Evolutionary conservation across 2,329 filamentous ascomycete species (phyloP).

Genomic region (Pseudocercospora fuligena): DNA sequence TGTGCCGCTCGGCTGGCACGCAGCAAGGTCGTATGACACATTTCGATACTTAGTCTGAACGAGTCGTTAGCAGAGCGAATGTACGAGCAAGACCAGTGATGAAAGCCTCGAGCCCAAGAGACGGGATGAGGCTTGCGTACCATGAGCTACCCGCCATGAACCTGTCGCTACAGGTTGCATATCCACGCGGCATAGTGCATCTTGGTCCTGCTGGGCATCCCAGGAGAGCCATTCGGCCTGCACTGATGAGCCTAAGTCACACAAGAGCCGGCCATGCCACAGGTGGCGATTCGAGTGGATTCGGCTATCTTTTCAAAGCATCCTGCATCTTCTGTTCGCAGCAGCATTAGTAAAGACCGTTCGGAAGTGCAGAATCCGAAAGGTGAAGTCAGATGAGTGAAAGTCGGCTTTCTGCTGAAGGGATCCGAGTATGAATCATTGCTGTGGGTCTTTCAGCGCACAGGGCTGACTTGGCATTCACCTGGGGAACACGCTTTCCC

Average conservation of each 20-base stretch:
- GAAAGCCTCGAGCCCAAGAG: background rate
- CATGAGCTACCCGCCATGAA: background rate
- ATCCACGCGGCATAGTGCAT: background rate
- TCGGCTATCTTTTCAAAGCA: background rate
- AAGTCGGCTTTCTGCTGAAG: background rate
- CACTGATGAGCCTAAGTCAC: background rate
- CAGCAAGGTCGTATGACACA: constrained; percentile 3
- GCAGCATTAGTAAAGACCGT: background rate
- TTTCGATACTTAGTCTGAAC: background rate
- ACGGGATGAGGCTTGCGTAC: background rate
- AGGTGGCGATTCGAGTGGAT: background rate
- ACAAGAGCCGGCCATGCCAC: background rate
- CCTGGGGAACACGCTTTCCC: background rate
- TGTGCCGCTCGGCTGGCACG: background rate
- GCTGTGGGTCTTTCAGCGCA: background rate
- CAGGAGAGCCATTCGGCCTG: background rate
- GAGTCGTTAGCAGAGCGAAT: background rate
- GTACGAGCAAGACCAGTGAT: background rate
- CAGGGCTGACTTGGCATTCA: constrained; percentile 2
- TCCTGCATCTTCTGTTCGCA: background rate
- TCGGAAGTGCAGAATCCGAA: constrained; percentile 3
- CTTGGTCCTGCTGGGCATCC: background rate
- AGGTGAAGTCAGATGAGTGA: background rate
- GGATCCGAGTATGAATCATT: background rate
- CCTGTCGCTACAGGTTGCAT: background rate